Conservation (phyloP, 768 basidiomycete species). For the Boletus reticulatus region DNA sequence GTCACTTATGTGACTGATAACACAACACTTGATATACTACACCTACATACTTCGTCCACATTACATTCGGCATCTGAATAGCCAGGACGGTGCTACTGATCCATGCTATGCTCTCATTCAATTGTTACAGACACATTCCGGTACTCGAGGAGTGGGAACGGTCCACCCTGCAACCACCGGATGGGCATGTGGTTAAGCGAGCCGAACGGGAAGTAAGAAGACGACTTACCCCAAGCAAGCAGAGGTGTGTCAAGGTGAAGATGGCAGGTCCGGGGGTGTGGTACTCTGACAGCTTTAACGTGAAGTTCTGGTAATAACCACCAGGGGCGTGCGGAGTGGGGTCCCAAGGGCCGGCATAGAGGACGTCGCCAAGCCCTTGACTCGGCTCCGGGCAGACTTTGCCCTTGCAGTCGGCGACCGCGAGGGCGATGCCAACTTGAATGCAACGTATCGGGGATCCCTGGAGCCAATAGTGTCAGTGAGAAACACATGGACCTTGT, state of each 20-base stretch:
- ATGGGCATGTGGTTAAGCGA: not conserved
- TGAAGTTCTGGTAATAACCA: conserved; percentile 31
- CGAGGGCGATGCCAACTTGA: conserved; percentile 33
- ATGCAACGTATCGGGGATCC: conserved; percentile 13
- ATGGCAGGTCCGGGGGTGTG: conserved; percentile 20
- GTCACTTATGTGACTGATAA: too few species aligned
- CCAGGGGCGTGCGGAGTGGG: conserved; percentile 16
- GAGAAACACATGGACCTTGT: not conserved
- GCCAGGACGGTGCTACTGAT: too few species aligned
- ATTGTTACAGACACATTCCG: conserved; percentile 25
- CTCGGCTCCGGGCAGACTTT: conserved; percentile 23
- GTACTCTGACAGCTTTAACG: conserved; percentile 12
- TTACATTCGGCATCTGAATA: too few species aligned
- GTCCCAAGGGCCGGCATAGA: conserved; percentile 29
- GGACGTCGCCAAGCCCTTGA: conserved; percentile 20
- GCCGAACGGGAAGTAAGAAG: not conserved
- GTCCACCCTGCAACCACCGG: conserved; percentile 16
- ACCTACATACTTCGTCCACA: too few species aligned
- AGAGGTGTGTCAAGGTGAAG: conserved; percentile 30
- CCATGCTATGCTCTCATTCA: not conserved
- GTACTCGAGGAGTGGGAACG: conserved; percentile 28
- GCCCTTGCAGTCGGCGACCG: conserved; percentile 17
- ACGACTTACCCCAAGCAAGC: conserved; percentile 28
- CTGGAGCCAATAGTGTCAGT: conserved; percentile 5
- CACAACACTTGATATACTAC: too few species aligned